A percentile compares a stretch with the other conserved stretches of the same genome.
Conservation (phyloP, 305 asterid species). For the Stenogyne calaminthoides region DNA sequence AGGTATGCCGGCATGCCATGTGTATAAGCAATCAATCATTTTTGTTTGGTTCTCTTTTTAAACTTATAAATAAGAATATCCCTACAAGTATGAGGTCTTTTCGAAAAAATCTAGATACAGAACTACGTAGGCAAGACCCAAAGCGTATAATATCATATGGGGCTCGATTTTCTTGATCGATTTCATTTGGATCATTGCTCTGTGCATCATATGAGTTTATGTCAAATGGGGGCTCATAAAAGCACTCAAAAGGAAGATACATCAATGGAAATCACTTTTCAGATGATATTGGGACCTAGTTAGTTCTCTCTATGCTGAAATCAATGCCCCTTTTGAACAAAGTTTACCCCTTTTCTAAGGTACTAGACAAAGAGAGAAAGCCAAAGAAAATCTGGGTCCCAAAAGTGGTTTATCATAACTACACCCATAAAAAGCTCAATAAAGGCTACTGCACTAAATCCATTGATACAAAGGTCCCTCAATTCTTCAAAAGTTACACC, state of each 20-base stretch:
- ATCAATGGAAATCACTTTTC: conserved; percentile 24
- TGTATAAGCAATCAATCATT: conserved; percentile 17
- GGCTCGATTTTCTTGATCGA: neutral
- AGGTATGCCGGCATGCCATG: conserved; percentile 29
- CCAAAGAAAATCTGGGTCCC: conserved; percentile 41
- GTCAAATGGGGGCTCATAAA: conserved; percentile 17
- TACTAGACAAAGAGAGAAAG: conserved; percentile 34
- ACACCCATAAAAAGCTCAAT: conserved; percentile 28
- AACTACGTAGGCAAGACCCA: neutral
- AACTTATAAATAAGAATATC: neutral
- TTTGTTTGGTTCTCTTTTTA: neutral
- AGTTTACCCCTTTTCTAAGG: conserved; percentile 35
- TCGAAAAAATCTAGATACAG: neutral
- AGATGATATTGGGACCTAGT: conserved; percentile 42
- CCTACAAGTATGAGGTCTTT: neutral
- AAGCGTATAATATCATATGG: neutral
- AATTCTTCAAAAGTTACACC: conserved; percentile 36
- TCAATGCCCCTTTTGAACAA: conserved; percentile 37
- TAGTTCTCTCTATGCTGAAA: conserved; percentile 39
- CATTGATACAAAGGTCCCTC: conserved; percentile 37
- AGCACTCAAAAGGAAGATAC: neutral
- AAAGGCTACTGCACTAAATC: conserved; percentile 42
- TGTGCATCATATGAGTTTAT: conserved; percentile 23
- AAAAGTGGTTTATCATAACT: conserved; percentile 21
- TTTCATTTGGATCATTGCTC: conserved; percentile 21